phyloP scores from a whole-genome alignment of 148 eudicot genomes.

The Vaccinium corymbosum region DNA sequence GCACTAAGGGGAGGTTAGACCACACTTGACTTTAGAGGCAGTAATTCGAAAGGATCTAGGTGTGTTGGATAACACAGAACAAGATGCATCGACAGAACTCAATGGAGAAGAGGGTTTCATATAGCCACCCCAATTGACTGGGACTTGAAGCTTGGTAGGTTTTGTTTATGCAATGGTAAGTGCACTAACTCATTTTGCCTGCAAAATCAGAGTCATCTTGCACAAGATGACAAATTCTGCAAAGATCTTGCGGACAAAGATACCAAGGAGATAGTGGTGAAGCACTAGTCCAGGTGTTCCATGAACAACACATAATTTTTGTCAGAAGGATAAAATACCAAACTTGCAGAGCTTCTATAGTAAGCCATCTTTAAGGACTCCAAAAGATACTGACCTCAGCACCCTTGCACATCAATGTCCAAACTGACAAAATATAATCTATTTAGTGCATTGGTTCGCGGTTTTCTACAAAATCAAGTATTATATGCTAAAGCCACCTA shows the following conservation, averaged over 20 bases:
- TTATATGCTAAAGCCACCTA: neutral
- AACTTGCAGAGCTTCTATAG: neutral
- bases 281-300: neutral
- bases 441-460: no score
- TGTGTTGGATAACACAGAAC: no score
- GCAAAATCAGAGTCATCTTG: neutral
- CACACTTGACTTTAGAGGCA: no score
- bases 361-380: neutral
- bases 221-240: neutral
- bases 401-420: neutral
- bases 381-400: neutral
- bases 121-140: no score
- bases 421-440: no score
- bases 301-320: neutral
- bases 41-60: no score
- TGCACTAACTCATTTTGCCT: neutral
- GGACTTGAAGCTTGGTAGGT: no score
- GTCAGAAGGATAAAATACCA: neutral
- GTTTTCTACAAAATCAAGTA: neutral
- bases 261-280: neutral
- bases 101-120: no score
- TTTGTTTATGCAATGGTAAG: neutral
- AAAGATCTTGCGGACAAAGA: neutral
- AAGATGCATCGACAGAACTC: no score
- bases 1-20: no score